Conservation (phyloP, 179 eudicot species). For the Spergularia azorica region DNA sequence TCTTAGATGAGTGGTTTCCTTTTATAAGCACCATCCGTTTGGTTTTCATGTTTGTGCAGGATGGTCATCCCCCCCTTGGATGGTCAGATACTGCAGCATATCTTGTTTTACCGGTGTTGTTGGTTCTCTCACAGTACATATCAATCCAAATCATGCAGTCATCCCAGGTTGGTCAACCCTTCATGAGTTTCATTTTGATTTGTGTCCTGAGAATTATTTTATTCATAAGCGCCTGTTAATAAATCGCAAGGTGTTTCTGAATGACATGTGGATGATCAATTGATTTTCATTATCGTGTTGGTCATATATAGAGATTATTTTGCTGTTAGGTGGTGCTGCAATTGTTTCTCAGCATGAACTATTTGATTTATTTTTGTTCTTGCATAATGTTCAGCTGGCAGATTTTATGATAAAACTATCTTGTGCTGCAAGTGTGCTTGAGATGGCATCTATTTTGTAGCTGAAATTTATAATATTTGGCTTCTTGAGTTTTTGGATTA, state of each 20-base stretch:
- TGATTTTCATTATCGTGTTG: constrained; percentile 7
- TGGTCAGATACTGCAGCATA: constrained; percentile 94
- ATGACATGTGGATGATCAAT: neutral
- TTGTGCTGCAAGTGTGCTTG: neutral
- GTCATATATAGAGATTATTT: neutral
- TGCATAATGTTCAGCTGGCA: neutral
- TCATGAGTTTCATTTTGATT: neutral
- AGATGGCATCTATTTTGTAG: neutral
- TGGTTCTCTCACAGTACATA: constrained; percentile 75
- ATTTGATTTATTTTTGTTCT: neutral
- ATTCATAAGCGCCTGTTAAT: neutral
- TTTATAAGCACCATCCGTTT: neutral
- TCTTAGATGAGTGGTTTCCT: neutral
- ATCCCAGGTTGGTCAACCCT: constrained; percentile 62
- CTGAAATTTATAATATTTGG: neutral
- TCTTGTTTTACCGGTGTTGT: constrained; percentile 84
- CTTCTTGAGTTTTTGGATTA: neutral
- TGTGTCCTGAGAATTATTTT: neutral
- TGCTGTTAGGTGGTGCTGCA: neutral
- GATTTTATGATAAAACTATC: neutral
- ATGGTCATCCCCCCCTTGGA: constrained; percentile 98
- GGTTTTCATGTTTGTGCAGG: constrained; percentile 45
- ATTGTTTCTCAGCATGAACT: neutral
- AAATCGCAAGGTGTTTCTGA: neutral
- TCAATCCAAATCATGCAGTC: constrained; percentile 95